Conservation (phyloP, 108 stramenopile genomes). For the Discostella pseudostelligera region DNA sequence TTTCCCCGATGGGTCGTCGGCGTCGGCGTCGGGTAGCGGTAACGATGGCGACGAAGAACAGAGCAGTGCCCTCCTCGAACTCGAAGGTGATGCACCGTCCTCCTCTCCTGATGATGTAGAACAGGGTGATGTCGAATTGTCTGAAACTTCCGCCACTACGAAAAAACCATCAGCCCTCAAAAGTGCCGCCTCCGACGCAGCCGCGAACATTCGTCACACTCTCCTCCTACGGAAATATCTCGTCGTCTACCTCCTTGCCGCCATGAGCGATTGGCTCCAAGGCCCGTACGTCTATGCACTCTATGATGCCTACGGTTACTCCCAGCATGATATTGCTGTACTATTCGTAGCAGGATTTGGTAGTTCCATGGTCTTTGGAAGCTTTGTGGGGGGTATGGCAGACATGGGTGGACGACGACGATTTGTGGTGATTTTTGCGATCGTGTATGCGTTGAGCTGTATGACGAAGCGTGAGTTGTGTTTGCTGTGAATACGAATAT, state of each 20-base stretch:
- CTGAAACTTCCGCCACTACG: neutral
- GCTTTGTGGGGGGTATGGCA: constrained; percentile 74
- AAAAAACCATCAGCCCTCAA: constrained; percentile 28
- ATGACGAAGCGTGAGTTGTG: constrained; percentile 84
- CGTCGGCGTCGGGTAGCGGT: constrained; percentile 6
- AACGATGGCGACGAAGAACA: constrained; percentile 22
- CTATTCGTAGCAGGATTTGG: constrained; percentile 91
- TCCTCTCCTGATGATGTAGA: neutral
- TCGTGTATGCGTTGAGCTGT: constrained; percentile 83
- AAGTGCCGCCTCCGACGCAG: constrained; percentile 42
- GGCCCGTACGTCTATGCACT: constrained; percentile 98
- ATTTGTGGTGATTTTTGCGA: constrained; percentile 87
- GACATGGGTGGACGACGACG: constrained; percentile 76
- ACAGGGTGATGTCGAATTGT: neutral
- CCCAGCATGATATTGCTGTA: constrained; percentile 85
- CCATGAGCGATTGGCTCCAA: constrained; percentile 96
- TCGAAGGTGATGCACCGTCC: constrained; percentile 8
- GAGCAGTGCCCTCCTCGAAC: constrained; percentile 11
- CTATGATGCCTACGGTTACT: constrained; percentile 89
- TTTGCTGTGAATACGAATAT: too few relatives aligned
- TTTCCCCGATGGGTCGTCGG: constrained; percentile 19
- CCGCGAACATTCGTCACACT: constrained; percentile 41
- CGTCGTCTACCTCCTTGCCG: constrained; percentile 87
- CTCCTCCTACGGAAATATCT: constrained; percentile 78
- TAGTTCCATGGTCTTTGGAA: constrained; percentile 75